Conservation (phyloP, 2,329 filamentous ascomycete genomes). For the Cordyceps cicadae region DNA sequence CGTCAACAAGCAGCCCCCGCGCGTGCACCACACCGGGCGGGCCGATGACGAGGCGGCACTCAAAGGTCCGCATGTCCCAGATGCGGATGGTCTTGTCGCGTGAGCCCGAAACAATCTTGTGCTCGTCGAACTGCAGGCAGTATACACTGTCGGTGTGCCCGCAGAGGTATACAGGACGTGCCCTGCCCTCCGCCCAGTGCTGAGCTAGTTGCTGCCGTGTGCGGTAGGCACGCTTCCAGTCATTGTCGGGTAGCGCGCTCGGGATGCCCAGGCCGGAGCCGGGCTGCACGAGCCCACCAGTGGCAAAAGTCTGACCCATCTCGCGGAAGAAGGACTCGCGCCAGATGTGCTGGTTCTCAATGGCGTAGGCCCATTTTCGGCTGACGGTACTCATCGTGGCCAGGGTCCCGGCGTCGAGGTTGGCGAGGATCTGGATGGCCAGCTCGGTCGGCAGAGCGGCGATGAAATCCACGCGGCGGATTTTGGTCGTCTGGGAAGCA, state of each 20-base stretch:
- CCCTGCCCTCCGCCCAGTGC: conserved; percentile 72
- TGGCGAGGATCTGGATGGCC: conserved; percentile 48
- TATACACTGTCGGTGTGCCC: conserved; percentile 96
- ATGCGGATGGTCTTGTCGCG: conserved; percentile 91
- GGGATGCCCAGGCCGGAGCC: conserved; percentile 52
- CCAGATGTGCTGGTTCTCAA: conserved; percentile 52
- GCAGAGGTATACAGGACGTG: conserved; percentile 78
- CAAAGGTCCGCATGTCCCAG: conserved; percentile 86
- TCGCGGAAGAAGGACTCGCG: conserved; percentile 54
- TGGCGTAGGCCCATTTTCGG: conserved; percentile 38
- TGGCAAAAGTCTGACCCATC: conserved; percentile 53
- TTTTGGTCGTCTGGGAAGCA: conserved; percentile 28
- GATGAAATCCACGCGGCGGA: conserved; percentile 52
- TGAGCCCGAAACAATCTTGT: conserved; percentile 93
- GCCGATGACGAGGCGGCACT: conserved; percentile 80
- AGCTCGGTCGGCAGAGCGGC: conserved; percentile 47
- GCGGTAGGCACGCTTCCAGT: conserved; percentile 82
- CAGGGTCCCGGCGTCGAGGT: conserved; percentile 46
- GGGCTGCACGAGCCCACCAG: conserved; percentile 41
- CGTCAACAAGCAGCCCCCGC: conserved; percentile 41
- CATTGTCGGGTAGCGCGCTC: conserved; percentile 48
- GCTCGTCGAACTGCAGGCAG: conserved; percentile 97
- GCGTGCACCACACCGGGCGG: conserved; percentile 57
- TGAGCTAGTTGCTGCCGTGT: conserved; percentile 66
- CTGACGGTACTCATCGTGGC: conserved; percentile 43